A percentile compares a stretch with the other conserved stretches of the same genome.
Conservation (phyloP, 1,284 basidiomycete genomes). For the Ganoderma lucidum region DNA sequence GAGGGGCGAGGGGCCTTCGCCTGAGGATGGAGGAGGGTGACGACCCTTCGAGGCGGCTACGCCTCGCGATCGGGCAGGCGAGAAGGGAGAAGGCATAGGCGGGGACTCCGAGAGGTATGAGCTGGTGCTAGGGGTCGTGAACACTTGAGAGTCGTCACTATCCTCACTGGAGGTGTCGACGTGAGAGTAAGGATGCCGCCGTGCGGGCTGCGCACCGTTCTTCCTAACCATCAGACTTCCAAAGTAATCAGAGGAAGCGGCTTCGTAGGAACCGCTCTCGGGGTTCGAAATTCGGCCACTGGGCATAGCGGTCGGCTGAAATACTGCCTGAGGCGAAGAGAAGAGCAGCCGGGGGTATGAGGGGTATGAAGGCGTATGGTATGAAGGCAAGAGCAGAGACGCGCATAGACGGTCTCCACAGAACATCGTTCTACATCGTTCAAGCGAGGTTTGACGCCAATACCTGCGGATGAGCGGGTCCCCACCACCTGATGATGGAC, state of each 20-base stretch:
- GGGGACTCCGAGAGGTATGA: neutral
- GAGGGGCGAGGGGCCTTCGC: neutral
- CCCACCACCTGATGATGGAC: constrained; percentile 8
- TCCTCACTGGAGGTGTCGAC: neutral
- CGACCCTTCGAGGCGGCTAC: neutral
- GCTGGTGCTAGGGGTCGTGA: neutral
- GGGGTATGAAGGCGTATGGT: neutral
- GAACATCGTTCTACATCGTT: neutral
- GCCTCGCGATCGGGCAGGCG: neutral
- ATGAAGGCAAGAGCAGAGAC: constrained; percentile 1
- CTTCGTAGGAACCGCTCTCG: neutral
- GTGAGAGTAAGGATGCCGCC: neutral
- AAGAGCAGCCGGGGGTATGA: neutral
- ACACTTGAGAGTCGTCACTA: neutral
- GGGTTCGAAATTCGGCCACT: neutral
- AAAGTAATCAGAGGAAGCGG: neutral
- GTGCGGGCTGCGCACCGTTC: neutral
- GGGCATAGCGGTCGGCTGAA: neutral
- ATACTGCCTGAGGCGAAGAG: no score
- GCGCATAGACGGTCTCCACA: neutral
- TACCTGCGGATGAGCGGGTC: neutral
- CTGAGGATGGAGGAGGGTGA: no score
- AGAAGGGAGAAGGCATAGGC: neutral
- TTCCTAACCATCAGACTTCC: constrained; percentile 2
- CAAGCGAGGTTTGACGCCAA: constrained; percentile 12